Evolutionary conservation across 192 early-diverging fungal species (phyloP), one percentile per base, ranked within the genome.

Genomic region (Coemansia sp.): DNA sequence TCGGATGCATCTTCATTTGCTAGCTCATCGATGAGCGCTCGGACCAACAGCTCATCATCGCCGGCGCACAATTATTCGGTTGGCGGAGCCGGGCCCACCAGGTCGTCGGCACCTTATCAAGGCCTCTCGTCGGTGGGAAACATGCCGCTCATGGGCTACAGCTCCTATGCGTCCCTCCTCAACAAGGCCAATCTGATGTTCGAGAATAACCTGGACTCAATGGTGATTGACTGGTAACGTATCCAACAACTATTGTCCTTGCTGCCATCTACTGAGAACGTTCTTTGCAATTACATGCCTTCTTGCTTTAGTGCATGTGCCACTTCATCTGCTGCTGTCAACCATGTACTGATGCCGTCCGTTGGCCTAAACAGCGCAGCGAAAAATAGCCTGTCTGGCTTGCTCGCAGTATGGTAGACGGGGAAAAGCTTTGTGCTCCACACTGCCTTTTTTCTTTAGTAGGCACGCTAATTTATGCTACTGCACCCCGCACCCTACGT

Each of bases 151-250:
- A 39, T 71, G 40, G 76, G 73, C 16, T 65, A 79, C 59, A 79
- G 63, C 65, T 85, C 88, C 10, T 89, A 90, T 56, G 79, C 85
- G 3, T 85, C 85, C 20, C 65, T 89, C 48, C 73, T 91, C n/a
- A 89, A 88, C 80, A 89, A 89, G 75, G 89, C 89, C 33, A 88
- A 85, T 57, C 67, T 91, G 53, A 85, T 88, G 69, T 87, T 91
- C 56, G 78, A 84, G 14, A 89, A 83, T 70, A 85, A 92, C 69
- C 70, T 90, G 43, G 86, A 89, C 35, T 83, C 83, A 58, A 89
- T 90, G 88, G 82, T 86, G 60, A 65, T 82, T 57, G 84, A 86
- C 45, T 92, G 90, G 79, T 82, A 82, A 69, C 16, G 67, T 67
- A 70, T 76, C 51, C 9, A 28, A 34, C 13, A 38, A 2, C 20